Percentiles rank a stretch among this genome's conserved stretches.
These are phyloP conservation scores for Pyrus hybrid DNA, from an alignment of 331 rosid genomes.

Conservation along the genomic window DNA sequence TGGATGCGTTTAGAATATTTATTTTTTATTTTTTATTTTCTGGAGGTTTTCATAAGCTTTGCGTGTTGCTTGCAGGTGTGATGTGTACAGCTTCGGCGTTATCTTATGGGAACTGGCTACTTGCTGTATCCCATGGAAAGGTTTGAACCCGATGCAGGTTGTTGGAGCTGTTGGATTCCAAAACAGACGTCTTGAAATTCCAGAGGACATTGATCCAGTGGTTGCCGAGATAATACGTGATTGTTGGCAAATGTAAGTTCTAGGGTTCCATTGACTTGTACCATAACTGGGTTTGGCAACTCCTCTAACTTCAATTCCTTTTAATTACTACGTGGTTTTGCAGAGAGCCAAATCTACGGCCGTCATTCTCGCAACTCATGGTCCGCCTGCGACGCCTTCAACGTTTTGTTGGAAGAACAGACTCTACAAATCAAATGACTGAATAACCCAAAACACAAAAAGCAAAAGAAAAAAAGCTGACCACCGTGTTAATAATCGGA, in stretches of 20 bases:
- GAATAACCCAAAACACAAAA: constrained; percentile 23
- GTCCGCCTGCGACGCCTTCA: constrained; percentile 54
- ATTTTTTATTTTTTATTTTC: too few species aligned
- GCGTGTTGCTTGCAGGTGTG: constrained; percentile 66
- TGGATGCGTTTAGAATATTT: neutral
- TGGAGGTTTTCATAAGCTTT: constrained; percentile 1
- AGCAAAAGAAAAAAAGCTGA: neutral
- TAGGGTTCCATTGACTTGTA: neutral
- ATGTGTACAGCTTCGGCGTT: constrained; percentile 96
- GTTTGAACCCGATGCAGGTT: constrained; percentile 99
- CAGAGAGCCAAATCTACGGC: constrained; percentile 94
- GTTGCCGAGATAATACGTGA: constrained; percentile 77
- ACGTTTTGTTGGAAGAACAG: constrained; percentile 32
- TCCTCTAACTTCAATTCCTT: too few species aligned
- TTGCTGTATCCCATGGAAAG: constrained; percentile 73
- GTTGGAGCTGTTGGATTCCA: constrained; percentile 99
- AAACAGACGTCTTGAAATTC: constrained; percentile 88
- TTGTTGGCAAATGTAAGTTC: constrained; percentile 88
- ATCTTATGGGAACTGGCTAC: constrained; percentile 93
- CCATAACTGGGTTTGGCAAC: neutral
- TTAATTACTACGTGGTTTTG: neutral
- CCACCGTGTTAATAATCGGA: constrained; percentile 36
- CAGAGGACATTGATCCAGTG: constrained; percentile 64
- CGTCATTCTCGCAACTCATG: constrained; percentile 84
- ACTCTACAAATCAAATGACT: constrained; percentile 23